Evolutionary conservation across 2,329 filamentous ascomycete genomes (phyloP).

Genomic region (Phoma sp.): DNA sequence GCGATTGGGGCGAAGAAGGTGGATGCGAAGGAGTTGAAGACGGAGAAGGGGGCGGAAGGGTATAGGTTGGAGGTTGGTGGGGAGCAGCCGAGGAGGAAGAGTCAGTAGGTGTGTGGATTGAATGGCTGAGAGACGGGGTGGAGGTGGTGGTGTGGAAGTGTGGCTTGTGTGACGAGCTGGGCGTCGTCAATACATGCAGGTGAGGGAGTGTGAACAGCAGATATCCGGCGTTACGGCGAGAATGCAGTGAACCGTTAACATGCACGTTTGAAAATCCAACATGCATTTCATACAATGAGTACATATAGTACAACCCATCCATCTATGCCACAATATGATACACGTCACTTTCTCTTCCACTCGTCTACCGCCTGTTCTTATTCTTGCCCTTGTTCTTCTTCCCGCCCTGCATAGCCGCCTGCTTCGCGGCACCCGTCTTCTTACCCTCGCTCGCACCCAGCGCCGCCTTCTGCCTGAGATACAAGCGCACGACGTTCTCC

Average conservation of each 20-base stretch:
- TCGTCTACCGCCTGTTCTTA: conserved; percentile 38
- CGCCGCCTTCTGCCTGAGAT: conserved; percentile 48
- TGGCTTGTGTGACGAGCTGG: too few relatives aligned
- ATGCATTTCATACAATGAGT: not conserved
- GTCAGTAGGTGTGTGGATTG: not conserved
- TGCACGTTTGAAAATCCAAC: not conserved
- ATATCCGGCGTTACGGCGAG: not conserved
- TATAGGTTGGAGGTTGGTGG: conserved; percentile 53
- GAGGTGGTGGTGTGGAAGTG: too few relatives aligned
- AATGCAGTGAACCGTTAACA: too few relatives aligned
- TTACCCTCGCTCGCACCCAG: conserved; percentile 41
- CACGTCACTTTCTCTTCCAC: not conserved
- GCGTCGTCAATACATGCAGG: too few relatives aligned
- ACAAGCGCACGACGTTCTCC: conserved; percentile 48
- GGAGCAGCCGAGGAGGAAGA: conserved; percentile 37
- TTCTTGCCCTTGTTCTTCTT: conserved; percentile 38
- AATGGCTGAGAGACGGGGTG: too few relatives aligned
- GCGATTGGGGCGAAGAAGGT: conserved; percentile 71
- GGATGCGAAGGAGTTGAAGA: conserved; percentile 57
- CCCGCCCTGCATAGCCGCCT: conserved; percentile 34
- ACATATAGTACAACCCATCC: not conserved
- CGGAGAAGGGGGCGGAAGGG: conserved; percentile 58
- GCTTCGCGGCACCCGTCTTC: conserved; percentile 35
- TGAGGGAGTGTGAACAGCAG: too few relatives aligned
- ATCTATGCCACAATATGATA: not conserved